Evolutionary conservation across 371 early-diverging fungal species (phyloP), one percentile per base, ranked within the genome.

Genomic region (Phascolomyces articulosus): DNA sequence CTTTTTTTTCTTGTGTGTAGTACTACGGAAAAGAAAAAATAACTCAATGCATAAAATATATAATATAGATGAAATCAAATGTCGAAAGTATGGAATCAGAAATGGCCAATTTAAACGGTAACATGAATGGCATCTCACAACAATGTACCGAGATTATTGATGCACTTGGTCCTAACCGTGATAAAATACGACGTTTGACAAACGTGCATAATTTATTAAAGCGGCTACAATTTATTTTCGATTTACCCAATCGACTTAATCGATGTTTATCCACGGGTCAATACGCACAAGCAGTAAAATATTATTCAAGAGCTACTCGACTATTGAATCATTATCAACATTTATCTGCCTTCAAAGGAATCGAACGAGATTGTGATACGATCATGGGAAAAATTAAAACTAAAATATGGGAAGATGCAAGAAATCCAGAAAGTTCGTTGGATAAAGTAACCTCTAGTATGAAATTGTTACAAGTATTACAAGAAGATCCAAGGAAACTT

Each of bases 151-250:
- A 65, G 0, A 84, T 95, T n/a, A 83, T 90, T 68, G 66, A 67
- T 0, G 80, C 83, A 15, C 73, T 95, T 20, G 84, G 83, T 3
- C 78, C 82, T n/a, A 85, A 89, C 51, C 81, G 93, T 20, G 83
- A 82, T 26, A 89, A 90, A 58, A 91, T 95, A n/a, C 83, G 81
- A 23, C 88, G 92, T 41, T 79, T 95, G 27, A 83, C 82, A 28
- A 85, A 85, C n/a, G 90, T 90, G n/a, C 93, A 93, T 64, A 84
- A 83, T 55, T 80, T 91, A 18, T 72, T 95, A 26, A 84, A 88
- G 31, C 85, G 90, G 76, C 84, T 96, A 41, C 92, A 95, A 73
- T 91, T 94, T 66, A 84, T 97, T 8, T 92, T 91, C 74, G 95
- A 93, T 20, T 72, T 97, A 48, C 97, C 97, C 1, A 81, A 80